Evolutionary conservation across 2,329 filamentous ascomycete genomes (phyloP).

Genomic region (Penicillium sp.): DNA sequence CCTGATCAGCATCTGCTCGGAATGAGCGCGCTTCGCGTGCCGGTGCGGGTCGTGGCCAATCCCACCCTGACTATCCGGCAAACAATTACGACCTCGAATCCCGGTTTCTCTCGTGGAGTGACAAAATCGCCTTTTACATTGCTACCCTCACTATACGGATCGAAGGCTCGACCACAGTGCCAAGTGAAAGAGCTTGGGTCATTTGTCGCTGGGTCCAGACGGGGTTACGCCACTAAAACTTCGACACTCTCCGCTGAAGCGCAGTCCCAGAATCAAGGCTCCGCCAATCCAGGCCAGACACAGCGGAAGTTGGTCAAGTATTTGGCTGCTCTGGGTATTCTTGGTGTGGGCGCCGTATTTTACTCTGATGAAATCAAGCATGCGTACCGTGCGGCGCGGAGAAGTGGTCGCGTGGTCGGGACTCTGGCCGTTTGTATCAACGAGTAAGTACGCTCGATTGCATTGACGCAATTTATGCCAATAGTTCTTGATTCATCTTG

Average conservation of each 20-base stretch:
- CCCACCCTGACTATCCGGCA: constrained; percentile 26
- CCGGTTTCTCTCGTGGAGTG: constrained; percentile 7
- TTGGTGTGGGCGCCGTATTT: constrained; percentile 44
- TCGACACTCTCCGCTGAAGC: constrained; percentile 10
- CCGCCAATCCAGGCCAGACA: constrained; percentile 11
- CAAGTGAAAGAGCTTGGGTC: not conserved
- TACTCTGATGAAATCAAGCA: constrained; percentile 66
- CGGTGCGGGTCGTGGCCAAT: constrained; percentile 31
- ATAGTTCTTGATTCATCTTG: not conserved
- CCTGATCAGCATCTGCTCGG: constrained; percentile 15
- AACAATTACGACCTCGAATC: constrained; percentile 16
- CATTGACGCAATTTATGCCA: not conserved
- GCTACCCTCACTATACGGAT: constrained; percentile 1
- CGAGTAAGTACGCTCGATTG: constrained; percentile 56
- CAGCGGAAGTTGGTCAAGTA: constrained; percentile 29
- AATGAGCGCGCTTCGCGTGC: constrained; percentile 33
- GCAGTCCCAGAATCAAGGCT: constrained; percentile 6
- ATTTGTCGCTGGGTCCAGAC: constrained; percentile 2
- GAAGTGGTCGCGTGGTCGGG: constrained; percentile 70
- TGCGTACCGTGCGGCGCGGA: constrained; percentile 66
- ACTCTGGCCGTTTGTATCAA: constrained; percentile 77
- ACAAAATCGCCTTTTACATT: constrained; percentile 1
- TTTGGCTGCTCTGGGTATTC: constrained; percentile 30
- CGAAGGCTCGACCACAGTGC: not conserved
- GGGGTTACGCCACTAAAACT: constrained; percentile 18